A percentile compares a stretch with the other conserved stretches of the same genome.
Evolutionary conservation across 139 green algal species (phyloP).

Genomic region (Nannochloris sp.): DNA sequence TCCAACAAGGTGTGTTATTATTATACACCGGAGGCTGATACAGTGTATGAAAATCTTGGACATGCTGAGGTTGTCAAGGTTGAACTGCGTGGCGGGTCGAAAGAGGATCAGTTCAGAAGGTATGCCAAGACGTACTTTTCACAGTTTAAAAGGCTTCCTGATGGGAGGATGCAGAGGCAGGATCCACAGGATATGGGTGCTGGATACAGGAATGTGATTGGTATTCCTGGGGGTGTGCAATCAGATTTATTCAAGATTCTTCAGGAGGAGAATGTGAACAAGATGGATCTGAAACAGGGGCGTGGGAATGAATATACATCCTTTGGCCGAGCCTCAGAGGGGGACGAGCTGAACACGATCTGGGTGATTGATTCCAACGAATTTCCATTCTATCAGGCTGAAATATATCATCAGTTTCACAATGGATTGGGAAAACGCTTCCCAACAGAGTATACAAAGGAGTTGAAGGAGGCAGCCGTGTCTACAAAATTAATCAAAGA

Average conservation of each 20-base stretch:
- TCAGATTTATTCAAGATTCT: constrained; percentile 58
- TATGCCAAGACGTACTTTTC: constrained; percentile 69
- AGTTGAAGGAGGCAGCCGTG: constrained; percentile 32
- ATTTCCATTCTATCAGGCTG: constrained; percentile 70
- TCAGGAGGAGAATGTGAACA: constrained; percentile 59
- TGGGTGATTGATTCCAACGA: constrained; percentile 51
- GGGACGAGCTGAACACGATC: constrained; percentile 51
- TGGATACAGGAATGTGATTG: constrained; percentile 75
- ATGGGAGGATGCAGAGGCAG: constrained; percentile 34
- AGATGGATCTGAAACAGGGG: constrained; percentile 66
- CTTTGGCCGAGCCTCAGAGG: constrained; percentile 24
- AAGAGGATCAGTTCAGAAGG: constrained; percentile 23
- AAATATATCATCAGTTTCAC: constrained; percentile 89
- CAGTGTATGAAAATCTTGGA: constrained; percentile 64
- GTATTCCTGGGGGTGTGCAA: constrained; percentile 61
- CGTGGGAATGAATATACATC: constrained; percentile 31
- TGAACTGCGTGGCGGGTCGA: constrained; percentile 23
- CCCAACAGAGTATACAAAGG: constrained; percentile 41
- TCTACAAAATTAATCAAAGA: constrained; percentile 29
- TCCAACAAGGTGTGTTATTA: constrained; percentile 68
- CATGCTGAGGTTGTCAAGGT: constrained; percentile 61
- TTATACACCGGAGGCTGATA: constrained; percentile 26
- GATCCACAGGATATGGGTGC: constrained; percentile 63
- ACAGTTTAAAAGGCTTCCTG: constrained; percentile 11
- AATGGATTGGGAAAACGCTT: constrained; percentile 32